Conservation (phyloP, 2,329 filamentous ascomycete genomes). For the Chalara sp. region DNA sequence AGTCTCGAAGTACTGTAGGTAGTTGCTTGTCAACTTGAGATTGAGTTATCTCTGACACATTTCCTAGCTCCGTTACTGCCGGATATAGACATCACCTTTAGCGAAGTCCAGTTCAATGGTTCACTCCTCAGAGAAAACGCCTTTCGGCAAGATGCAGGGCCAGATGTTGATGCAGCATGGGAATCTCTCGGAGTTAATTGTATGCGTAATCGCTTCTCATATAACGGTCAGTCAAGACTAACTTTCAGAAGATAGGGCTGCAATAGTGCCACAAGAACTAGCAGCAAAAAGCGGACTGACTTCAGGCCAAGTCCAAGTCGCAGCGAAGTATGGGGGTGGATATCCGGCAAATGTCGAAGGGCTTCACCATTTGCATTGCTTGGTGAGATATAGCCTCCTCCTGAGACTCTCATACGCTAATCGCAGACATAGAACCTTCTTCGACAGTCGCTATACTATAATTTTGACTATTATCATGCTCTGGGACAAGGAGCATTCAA, state of each 20-base stretch:
- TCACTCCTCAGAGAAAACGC: conserved; percentile 43
- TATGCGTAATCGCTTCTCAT: conserved; percentile 16
- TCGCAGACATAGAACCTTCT: not conserved
- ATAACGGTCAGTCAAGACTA: no score
- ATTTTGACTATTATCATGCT: not conserved
- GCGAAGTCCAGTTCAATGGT: conserved; percentile 38
- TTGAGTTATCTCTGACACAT: not conserved
- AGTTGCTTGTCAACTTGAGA: not conserved
- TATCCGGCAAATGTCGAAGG: conserved; percentile 41
- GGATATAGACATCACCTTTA: conserved; percentile 34
- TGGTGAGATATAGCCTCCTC: conserved; percentile 17
- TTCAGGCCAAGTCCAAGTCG: conserved; percentile 42
- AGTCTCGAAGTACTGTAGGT: conserved; percentile 20
- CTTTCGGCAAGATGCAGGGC: conserved; percentile 38
- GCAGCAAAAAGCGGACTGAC: conserved; percentile 5
- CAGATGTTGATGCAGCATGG: conserved; percentile 47
- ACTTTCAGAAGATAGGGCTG: not conserved
- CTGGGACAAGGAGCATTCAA: not conserved
- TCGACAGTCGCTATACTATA: not conserved
- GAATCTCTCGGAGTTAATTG: conserved; percentile 41
- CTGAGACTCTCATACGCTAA: not conserved
- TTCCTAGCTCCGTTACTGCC: conserved; percentile 28
- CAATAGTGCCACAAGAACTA: conserved; percentile 9
- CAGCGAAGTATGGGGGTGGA: conserved; percentile 42
- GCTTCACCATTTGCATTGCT: conserved; percentile 41